Conservation (phyloP, 768 basidiomycete genomes). For the Auricularia auricula-judae region DNA sequence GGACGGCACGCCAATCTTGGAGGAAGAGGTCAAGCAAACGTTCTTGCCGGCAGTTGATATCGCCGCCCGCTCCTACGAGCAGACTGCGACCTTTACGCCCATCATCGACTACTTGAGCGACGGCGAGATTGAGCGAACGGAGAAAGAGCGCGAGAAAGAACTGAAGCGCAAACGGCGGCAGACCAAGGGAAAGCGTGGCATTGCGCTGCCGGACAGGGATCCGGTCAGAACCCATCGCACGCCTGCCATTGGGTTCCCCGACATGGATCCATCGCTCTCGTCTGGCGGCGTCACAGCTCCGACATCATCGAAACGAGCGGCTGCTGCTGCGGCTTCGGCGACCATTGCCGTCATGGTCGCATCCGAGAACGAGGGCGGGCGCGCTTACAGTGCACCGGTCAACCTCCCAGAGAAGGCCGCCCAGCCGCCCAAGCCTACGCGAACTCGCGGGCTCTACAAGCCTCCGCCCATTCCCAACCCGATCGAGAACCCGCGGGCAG, state of each 20-base stretch:
- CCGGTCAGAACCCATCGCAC: constrained; percentile 87
- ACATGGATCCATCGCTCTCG: constrained; percentile 45
- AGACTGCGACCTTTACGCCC: constrained; percentile 75
- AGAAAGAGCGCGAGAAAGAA: constrained; percentile 92
- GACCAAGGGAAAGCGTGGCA: constrained; percentile 44
- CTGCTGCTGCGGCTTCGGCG: constrained; percentile 70
- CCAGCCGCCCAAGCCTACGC: constrained; percentile 46
- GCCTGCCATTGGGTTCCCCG: constrained; percentile 76
- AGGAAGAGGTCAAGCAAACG: constrained; percentile 84
- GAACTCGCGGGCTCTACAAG: constrained; percentile 62
- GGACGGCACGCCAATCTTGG: constrained; percentile 65
- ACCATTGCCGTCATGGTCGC: constrained; percentile 92
- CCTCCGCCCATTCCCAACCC: constrained; percentile 36
- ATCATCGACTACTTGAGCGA: constrained; percentile 82
- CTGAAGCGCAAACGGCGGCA: constrained; percentile 68
- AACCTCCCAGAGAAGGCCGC: constrained; percentile 29
- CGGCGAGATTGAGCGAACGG: constrained; percentile 78
- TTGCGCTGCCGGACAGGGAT: constrained; percentile 86
- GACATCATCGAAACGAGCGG: constrained; percentile 59
- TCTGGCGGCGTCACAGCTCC: constrained; percentile 35
- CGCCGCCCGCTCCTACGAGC: constrained; percentile 57
- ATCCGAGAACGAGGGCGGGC: constrained; percentile 48
- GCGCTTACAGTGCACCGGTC: not conserved
- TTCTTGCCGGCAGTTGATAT: constrained; percentile 75
- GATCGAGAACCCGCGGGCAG: not conserved